phyloP scores from a whole-genome alignment of 345 rosid genomes.

The Lagerstroemia speciosa region DNA sequence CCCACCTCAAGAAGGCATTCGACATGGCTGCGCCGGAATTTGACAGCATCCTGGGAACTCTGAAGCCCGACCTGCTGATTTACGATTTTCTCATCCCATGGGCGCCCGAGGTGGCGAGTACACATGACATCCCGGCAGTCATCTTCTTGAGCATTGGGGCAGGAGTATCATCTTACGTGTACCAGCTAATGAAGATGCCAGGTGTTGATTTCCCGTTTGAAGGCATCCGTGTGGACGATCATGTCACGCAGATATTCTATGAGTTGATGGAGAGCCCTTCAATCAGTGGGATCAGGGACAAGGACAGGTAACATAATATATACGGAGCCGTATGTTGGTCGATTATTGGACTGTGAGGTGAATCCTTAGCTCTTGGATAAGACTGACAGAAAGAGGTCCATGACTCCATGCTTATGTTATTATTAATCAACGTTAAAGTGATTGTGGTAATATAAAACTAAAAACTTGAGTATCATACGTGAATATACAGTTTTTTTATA shows the following conservation, averaged over 20 bases:
- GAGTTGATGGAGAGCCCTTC: not conserved
- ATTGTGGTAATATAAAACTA: too few relatives aligned
- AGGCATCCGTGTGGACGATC: constrained; percentile 2
- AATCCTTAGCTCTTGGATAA: too few relatives aligned
- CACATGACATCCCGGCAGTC: constrained; percentile 21
- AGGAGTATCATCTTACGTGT: not conserved
- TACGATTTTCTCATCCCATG: constrained; percentile 31
- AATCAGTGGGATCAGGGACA: constrained; percentile 1
- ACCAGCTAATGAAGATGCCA: not conserved
- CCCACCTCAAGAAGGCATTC: constrained; percentile 22
- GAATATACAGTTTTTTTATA: too few relatives aligned
- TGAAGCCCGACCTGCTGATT: constrained; percentile 23
- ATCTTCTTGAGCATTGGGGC: constrained; percentile 11
- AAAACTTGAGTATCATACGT: too few relatives aligned
- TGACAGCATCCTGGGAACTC: constrained; percentile 6
- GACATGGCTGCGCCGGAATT: constrained; percentile 21
- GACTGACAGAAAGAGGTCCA: too few relatives aligned
- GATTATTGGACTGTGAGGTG: too few relatives aligned
- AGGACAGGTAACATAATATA: not conserved
- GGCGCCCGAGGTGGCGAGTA: constrained; percentile 21
- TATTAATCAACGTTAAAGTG: too few relatives aligned
- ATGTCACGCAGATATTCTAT: not conserved
- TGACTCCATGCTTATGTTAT: too few relatives aligned
- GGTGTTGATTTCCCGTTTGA: constrained; percentile 15
- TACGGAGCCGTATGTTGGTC: too few relatives aligned